A percentile compares a stretch with the other conserved stretches of the same genome.
phyloP scores from a whole-genome alignment of 305 asterid genomes.

The Ilex paraguariensis region DNA sequence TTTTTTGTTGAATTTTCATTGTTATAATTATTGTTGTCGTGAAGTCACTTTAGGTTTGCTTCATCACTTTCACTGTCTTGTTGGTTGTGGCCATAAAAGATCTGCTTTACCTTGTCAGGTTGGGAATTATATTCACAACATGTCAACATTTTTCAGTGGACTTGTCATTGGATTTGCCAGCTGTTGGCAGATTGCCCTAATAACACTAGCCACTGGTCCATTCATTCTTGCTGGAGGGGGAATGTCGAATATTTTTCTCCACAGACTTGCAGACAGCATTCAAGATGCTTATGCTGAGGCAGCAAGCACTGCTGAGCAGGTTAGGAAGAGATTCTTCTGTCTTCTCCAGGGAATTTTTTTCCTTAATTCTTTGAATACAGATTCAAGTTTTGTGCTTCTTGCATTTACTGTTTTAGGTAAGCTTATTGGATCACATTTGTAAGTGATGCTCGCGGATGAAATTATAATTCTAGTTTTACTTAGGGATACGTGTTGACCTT shows the following conservation, averaged over 20 bases:
- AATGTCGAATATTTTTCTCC: constrained; percentile 1
- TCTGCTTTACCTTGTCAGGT: neutral
- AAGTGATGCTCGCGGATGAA: too few species aligned
- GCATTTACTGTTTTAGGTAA: too few species aligned
- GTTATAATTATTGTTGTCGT: too few species aligned
- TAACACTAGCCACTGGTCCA: neutral
- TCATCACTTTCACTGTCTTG: too few species aligned
- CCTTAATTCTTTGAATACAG: too few species aligned
- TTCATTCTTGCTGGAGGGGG: constrained; percentile 1
- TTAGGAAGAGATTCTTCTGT: neutral
- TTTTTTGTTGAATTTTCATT: too few species aligned
- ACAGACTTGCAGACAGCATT: constrained; percentile 1
- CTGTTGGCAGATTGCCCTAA: constrained; percentile 1
- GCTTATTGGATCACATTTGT: too few species aligned
- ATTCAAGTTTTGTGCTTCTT: too few species aligned
- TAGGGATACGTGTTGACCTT: too few species aligned
- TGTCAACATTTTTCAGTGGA: constrained; percentile 4
- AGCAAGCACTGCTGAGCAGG: constrained; percentile 3
- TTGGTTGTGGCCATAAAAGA: neutral
- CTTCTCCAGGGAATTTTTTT: too few species aligned
- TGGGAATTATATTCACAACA: constrained; percentile 3
- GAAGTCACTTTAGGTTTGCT: too few species aligned
- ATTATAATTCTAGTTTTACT: too few species aligned
- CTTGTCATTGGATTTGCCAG: constrained; percentile 3
- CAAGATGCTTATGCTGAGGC: constrained; percentile 7